Evolutionary conservation across 352 stramenopile species (phyloP).

Genomic region (Pythium folliculosum): DNA sequence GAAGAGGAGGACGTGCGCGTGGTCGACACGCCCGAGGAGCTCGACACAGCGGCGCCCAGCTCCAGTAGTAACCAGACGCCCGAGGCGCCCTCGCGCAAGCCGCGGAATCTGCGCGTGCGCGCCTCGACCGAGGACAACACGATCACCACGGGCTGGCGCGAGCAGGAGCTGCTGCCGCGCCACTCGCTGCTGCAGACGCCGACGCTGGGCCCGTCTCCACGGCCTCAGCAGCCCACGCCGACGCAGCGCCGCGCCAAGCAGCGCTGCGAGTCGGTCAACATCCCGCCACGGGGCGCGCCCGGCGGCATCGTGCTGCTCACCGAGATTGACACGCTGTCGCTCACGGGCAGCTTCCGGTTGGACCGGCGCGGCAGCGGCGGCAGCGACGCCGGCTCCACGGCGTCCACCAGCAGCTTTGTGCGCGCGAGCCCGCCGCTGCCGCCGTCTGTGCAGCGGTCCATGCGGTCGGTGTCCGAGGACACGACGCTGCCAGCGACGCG

Average conservation of each 20-base stretch:
- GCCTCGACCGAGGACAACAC: conserved; percentile 29
- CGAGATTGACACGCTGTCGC: conserved; percentile 61
- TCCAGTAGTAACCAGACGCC: not conserved
- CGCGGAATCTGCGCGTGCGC: conserved; percentile 21
- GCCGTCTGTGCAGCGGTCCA: conserved; percentile 37
- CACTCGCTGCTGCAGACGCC: not conserved
- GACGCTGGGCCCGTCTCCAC: not conserved
- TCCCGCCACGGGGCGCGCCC: not conserved
- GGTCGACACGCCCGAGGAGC: conserved; percentile 15
- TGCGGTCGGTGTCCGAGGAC: conserved; percentile 62
- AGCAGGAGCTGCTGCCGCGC: conserved; percentile 8
- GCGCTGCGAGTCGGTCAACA: conserved; percentile 39
- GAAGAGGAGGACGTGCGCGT: conserved; percentile 21
- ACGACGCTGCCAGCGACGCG: conserved; percentile 39
- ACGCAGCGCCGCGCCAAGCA: conserved; percentile 35
- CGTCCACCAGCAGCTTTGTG: conserved; percentile 8
- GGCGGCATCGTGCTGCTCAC: conserved; percentile 63
- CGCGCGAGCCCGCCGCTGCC: conserved; percentile 26
- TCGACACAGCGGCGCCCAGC: conserved; percentile 2
- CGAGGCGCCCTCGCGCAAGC: conserved; percentile 1
- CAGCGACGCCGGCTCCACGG: conserved; percentile 18
- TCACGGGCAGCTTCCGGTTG: conserved; percentile 57
- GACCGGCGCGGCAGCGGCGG: conserved; percentile 27
- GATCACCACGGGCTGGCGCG: conserved; percentile 24
- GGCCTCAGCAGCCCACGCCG: not conserved